Evolutionary conservation across 2,329 filamentous ascomycete genomes (phyloP), one percentile per base, ranked within the genome.

Genomic region (Didymella arachidicola): DNA sequence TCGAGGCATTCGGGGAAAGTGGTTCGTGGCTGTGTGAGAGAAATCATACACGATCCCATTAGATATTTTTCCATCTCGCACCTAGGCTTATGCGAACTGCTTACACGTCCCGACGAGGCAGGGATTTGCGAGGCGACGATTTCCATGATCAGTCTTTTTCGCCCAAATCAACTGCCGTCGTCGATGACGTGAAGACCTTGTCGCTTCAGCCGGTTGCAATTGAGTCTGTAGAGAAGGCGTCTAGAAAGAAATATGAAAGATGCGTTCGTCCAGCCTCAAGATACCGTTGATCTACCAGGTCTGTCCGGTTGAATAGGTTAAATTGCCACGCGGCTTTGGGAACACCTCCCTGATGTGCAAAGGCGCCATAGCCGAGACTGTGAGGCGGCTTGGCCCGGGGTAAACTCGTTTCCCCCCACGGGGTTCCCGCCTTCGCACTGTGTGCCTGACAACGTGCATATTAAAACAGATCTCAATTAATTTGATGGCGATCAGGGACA

Each of bases 321-420:
- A 44, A 27, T 26, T 43, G 38, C 36, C 38, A 32, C 22, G 38
- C 38, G 38, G 34, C 6, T 19, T 42, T 7, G 36, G 18, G 27
- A 44, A 52, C 49, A 45, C 39, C 30, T 52, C 39, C 49, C 49
- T 29, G 12, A 43, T 52, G 29, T 11, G 49, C 19, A 27, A 32
- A 42, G 19, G 25, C 10, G 14, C 30, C 30, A 29, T 43, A 25
- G 39, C 49, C 19, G 26, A 44, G 29, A 44, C 11, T 10, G 19
- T 18, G 41, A 41, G 32, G 51, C 32, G 51, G 30, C 43, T 53
- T 53, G 51, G 51, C 32, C 16, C 16, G 32, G 50, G 42, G 34
- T 45, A 47, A 51, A 39, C 41, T 43, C 39, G 41, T 27, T 43
- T 7, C 11, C 46, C 51, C 51, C 51, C 51, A 47, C 27, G 49